Base-by-base conservation (phyloP, 2,329 filamentous ascomycete species). In the Daldinia eschscholtzii region DNA sequence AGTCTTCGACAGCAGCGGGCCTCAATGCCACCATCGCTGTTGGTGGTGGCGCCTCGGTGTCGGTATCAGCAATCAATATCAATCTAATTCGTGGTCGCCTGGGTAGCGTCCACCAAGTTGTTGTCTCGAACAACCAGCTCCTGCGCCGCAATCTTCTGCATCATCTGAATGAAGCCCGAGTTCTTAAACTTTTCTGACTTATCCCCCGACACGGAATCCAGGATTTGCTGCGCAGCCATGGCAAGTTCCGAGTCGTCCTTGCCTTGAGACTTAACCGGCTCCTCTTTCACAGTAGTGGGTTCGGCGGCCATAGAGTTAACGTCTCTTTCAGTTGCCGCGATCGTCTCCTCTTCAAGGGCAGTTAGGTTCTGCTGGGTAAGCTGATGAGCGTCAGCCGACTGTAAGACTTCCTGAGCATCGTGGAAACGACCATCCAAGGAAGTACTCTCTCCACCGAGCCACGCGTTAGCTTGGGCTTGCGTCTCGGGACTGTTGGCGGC, bases 61-160 rank as follows among this genome's bases (percentile, higher is more conserved):
- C 26, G n/a, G 46, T 52, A 52, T 52, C 3, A 33, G 26, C 46
- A 30, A 33, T 18, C 46, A 33, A 52, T 33, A 33, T 52, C 46
- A 52, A 52, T 33, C n/a, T 33, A 52, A 9, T 55, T 26, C 4
- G 30, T 3, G 20, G 10, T 20, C 50, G 50, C 33, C 33, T 55
- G 10, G 10, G 18, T 18, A 13, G 20, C 26, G 9, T 77, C 85
- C 52, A 91, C 88, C 74, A 92, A 84, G 74, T 88, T 87, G 76
- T 93, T 90, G 44, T 90, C 92, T 71, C 92, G 86, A 41, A 96
- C 89, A 56, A 87, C 86, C 13, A 94, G 88, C 80, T 96, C 90
- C 62, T 87, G 84, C 76, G 93, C 89, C 58, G 91, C 87, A 61
- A 96, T 87, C 66, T 88, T 87, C 30, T 91, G 88, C 93, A 97